phyloP scores from a whole-genome alignment of 129 eudicot genomes.

The Flaveria ramosissima region DNA sequence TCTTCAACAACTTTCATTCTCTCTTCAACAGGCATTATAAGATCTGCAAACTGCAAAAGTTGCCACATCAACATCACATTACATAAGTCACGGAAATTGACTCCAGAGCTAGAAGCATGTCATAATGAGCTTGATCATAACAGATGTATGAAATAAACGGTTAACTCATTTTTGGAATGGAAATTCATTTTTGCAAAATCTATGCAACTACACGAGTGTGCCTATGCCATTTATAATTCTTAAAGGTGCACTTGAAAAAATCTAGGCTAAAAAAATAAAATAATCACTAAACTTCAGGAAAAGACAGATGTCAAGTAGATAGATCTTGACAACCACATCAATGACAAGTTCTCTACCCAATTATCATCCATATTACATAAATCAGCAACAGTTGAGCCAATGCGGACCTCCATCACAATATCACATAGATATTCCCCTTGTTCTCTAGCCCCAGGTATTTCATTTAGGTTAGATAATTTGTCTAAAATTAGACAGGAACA shows the following conservation, averaged over 20 bases:
- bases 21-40: conserved; percentile 79
- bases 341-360: not conserved
- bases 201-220: not conserved
- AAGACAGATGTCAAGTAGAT: not conserved
- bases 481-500: no score
- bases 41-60: conserved; percentile 63
- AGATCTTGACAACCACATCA: not conserved
- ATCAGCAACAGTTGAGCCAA: no score
- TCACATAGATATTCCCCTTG: no score
- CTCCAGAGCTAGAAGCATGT: not conserved
- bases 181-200: not conserved
- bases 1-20: conserved; percentile 68
- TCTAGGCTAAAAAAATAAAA: not conserved
- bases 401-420: no score
- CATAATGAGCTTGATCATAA: conserved; percentile 10
- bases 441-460: no score
- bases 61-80: conserved; percentile 15
- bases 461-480: no score
- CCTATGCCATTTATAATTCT: not conserved
- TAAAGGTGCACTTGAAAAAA: not conserved
- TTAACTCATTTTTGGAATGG: not conserved
- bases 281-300: not conserved
- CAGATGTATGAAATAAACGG: not conserved
- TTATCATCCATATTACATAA: no score
- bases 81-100: conserved; percentile 12